phyloP scores from a whole-genome alignment of 164 flowering plant species.

The Umbilicus rupestris region DNA sequence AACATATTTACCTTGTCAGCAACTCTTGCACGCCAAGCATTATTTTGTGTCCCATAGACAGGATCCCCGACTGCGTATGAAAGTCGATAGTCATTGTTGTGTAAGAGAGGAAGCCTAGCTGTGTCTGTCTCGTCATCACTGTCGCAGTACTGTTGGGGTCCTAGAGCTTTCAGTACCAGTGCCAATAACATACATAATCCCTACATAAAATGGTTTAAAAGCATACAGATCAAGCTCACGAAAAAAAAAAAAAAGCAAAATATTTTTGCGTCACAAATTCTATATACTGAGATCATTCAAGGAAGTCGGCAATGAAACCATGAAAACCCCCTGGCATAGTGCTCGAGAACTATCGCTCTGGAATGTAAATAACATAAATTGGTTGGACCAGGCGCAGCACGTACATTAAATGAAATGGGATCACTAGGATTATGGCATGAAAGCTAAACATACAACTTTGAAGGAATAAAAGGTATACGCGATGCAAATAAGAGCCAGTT shows the following conservation, averaged over 20 bases:
- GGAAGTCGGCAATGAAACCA: too few species aligned
- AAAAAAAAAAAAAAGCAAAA: background rate
- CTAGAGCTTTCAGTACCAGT: conserved; percentile 66
- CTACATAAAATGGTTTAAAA: conserved; percentile 23
- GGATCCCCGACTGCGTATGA: conserved; percentile 41
- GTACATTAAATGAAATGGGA: too few species aligned
- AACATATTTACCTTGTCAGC: conserved; percentile 30
- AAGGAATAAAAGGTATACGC: too few species aligned
- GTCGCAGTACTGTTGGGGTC: conserved; percentile 59
- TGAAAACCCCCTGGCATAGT: too few species aligned
- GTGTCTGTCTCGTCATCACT: conserved; percentile 74
- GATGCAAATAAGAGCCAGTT: too few species aligned
- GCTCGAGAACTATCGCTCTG: too few species aligned
- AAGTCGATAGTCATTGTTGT: conserved; percentile 29
- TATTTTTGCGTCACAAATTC: too few species aligned
- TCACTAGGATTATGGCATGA: too few species aligned
- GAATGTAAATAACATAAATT: too few species aligned
- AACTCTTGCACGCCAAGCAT: conserved; percentile 34
- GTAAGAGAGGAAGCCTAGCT: conserved; percentile 51
- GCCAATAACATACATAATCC: conserved; percentile 56
- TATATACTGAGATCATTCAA: too few species aligned
- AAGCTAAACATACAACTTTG: too few species aligned
- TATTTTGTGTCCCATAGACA: conserved; percentile 28
- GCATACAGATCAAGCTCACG: background rate
- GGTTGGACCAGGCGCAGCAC: too few species aligned